Percentiles rank a stretch among this genome's conserved stretches.
These are phyloP conservation scores for Oryza punctata DNA, from an alignment of 176 grass and related monocot genomes.

Conservation along the genomic window DNA sequence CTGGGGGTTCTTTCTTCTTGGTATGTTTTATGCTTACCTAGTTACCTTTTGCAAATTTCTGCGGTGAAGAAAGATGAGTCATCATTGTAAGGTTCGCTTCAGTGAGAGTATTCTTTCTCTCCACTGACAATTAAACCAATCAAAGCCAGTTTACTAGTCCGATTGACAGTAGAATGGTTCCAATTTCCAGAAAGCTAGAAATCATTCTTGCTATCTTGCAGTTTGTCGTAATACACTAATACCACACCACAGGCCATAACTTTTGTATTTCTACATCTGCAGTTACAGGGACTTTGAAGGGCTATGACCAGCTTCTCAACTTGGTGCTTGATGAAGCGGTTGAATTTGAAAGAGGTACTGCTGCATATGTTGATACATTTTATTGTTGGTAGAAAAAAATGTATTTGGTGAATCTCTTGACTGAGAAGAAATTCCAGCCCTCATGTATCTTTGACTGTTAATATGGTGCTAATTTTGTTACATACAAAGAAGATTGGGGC, in stretches of 20 bases:
- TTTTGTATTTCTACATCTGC: slow-evolving; percentile 18
- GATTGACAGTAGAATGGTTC: background rate
- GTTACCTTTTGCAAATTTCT: too few species aligned
- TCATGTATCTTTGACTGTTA: background rate
- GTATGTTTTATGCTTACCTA: too few species aligned
- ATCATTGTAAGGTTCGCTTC: background rate
- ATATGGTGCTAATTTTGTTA: background rate
- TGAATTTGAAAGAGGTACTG: slow-evolving; percentile 74
- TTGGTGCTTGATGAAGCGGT: slow-evolving; percentile 74
- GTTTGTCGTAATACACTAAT: background rate
- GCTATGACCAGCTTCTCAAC: slow-evolving; percentile 81
- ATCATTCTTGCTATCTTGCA: background rate
- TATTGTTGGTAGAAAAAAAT: background rate
- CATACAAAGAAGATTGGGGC: background rate
- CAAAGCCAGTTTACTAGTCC: background rate
- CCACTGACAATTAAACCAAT: background rate
- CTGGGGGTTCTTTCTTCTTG: background rate
- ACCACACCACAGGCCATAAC: background rate
- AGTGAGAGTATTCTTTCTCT: background rate
- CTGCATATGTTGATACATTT: background rate
- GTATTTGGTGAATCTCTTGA: background rate
- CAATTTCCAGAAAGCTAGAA: background rate
- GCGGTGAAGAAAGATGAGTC: background rate
- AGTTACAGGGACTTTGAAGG: slow-evolving; percentile 78
- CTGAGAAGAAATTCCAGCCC: background rate